A percentile compares a stretch with the other conserved stretches of the same genome.
Conservation (phyloP, 306 rosid species). For the Adenanthera pavonina region DNA sequence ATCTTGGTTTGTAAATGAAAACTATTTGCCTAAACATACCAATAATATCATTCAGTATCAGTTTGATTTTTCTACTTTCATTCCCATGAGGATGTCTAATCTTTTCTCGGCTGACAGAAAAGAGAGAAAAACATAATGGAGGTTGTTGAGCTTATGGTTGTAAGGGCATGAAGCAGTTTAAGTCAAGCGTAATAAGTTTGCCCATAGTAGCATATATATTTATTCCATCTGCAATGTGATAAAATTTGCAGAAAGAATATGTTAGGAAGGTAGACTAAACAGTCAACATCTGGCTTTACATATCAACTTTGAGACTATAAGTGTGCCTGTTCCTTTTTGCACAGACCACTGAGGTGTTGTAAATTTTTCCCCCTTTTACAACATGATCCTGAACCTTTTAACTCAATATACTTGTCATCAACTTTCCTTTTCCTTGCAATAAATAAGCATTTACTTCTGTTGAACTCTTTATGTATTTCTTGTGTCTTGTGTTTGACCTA, state of each 20-base stretch:
- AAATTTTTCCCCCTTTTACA: not conserved
- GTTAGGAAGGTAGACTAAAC: constrained; percentile 21
- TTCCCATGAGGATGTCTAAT: constrained; percentile 9
- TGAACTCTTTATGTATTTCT: not conserved
- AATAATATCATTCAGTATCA: constrained; percentile 4
- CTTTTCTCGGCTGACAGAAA: not conserved
- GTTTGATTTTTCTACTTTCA: constrained; percentile 7
- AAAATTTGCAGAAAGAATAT: constrained; percentile 24
- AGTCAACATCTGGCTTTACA: constrained; percentile 16
- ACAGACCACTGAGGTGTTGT: constrained; percentile 21
- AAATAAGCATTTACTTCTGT: not conserved
- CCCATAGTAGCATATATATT: constrained; percentile 11
- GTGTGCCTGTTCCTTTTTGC: constrained; percentile 16
- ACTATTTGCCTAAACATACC: not conserved
- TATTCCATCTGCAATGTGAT: constrained; percentile 11
- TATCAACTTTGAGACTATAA: constrained; percentile 18
- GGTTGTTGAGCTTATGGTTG: constrained; percentile 4
- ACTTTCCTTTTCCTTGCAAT: not conserved
- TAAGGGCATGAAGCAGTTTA: constrained; percentile 7
- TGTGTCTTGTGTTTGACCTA: constrained; percentile 25
- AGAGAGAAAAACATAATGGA: not conserved
- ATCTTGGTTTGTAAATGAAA: constrained; percentile 30
- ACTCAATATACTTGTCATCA: constrained; percentile 6
- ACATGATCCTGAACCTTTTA: constrained; percentile 13
- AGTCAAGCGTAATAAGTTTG: constrained; percentile 4